Base-by-base conservation (phyloP, 2,329 filamentous ascomycete genomes). In the Fusarium sp. region DNA sequence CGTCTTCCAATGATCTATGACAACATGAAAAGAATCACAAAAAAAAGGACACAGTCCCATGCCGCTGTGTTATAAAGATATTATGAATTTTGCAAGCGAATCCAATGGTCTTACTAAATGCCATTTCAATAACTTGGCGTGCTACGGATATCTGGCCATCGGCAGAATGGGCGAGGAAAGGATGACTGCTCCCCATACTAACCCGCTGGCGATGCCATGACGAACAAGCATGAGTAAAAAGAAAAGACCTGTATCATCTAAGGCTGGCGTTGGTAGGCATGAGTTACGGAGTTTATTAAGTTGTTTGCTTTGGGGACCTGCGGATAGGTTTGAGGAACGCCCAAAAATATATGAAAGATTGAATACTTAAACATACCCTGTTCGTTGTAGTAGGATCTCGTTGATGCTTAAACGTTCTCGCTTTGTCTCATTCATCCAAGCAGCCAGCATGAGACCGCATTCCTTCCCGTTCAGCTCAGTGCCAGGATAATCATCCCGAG, bases 191-290 rank as follows among this genome's bases (percentile, higher is more conserved):
- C 17, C 40, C 15, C 40, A 46, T 44, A 54, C 24, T 48, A 36
- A 36, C 47, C 42, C 28, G 24, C 10, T 42, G 42, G 51, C 56
- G 46, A 66, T 26, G 10, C 23, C 38, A 47, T 54, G 42, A 43
- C 62, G 38, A 46, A 66, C 19, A 50, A 52, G 42, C 34, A 59
- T 8, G 21, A 45, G 63, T 20, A 61, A 40, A 51, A 46, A 47
- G 39, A 57, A 45, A 54, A 47, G 65, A 48, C 53, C 32, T 68
- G 57, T 68, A 72, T 72, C 43, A 71, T 65, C 47, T 46, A 49
- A 49, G 56, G 59, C 66, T 71, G 71, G 71, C 70, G 71, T 73
- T 70, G 62, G 56, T 39, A 57, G 56, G 62, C 51, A 52, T 62
- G 52, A 47, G 56, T 61, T 55, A 55, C 52, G 71, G 67, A 72